Evolutionary conservation across 2,329 filamentous ascomycete species (phyloP).

Genomic region (Hymenoscyphus linearis): DNA sequence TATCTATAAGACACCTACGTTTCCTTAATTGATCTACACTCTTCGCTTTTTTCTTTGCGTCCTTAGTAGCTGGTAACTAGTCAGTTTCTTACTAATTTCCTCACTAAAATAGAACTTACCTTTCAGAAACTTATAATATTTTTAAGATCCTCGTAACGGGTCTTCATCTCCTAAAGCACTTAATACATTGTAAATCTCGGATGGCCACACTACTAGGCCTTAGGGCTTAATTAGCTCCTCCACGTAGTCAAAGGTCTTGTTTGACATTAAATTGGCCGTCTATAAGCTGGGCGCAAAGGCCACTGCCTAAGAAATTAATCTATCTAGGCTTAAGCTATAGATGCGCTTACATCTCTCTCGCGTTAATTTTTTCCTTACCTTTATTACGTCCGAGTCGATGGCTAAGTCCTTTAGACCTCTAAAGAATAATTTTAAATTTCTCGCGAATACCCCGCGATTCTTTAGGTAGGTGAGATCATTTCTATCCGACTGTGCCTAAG

Average conservation of each 20-base stretch:
- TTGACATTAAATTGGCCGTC: constrained; percentile 9
- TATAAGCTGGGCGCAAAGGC: constrained; percentile 9
- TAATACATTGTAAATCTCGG: constrained; percentile 9
- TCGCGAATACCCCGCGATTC: background rate
- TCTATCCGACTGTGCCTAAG: constrained; percentile 6
- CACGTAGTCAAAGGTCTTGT: background rate
- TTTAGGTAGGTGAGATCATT: constrained; percentile 6
- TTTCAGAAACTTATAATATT: constrained; percentile 13
- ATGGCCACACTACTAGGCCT: constrained; percentile 5
- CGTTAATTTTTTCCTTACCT: constrained; percentile 7
- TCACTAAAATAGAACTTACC: constrained; percentile 4
- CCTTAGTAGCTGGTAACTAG: background rate
- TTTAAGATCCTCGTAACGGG: constrained; percentile 7
- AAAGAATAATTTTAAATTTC: too few relatives aligned
- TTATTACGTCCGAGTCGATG: constrained; percentile 7
- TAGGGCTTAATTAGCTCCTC: constrained; percentile 10
- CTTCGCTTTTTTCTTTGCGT: constrained; percentile 5
- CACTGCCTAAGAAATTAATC: constrained; percentile 13
- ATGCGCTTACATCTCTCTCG: constrained; percentile 9
- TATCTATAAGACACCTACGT: constrained; percentile 5
- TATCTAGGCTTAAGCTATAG: constrained; percentile 8
- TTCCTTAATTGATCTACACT: constrained; percentile 3
- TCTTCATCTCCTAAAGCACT: constrained; percentile 7
- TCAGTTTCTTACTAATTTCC: constrained; percentile 5
- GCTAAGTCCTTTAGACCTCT: background rate